A percentile compares a stretch with the other conserved stretches of the same genome.
Evolutionary conservation across 2,329 filamentous ascomycete genomes (phyloP).

Genomic region (Fusarium miscanthi): DNA sequence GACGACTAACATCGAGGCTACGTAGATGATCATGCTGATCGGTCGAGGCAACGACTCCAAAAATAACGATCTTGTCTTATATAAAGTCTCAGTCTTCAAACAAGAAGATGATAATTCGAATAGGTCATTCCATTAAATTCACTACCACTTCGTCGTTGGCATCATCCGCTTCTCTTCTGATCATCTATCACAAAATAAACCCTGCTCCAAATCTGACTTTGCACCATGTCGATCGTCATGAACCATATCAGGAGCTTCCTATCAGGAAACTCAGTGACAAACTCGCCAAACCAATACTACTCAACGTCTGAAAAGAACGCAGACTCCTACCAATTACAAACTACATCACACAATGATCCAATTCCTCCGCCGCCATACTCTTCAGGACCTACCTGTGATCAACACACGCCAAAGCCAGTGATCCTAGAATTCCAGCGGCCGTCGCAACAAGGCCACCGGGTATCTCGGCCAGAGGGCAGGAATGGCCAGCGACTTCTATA

Average conservation of each 20-base stretch:
- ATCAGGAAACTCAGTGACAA: neutral
- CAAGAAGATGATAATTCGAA: neutral
- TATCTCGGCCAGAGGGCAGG: neutral
- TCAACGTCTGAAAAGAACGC: neutral
- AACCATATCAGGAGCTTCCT: constrained; percentile 11
- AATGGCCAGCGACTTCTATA: constrained; percentile 11
- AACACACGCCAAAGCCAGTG: neutral
- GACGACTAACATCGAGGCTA: neutral
- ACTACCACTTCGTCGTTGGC: neutral
- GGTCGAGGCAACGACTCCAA: neutral
- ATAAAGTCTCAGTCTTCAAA: neutral
- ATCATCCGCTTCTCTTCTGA: neutral
- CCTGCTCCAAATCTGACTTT: neutral
- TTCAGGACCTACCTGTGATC: neutral
- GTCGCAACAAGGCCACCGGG: neutral
- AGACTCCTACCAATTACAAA: constrained; percentile 5
- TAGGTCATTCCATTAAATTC: neutral
- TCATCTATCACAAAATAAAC: neutral
- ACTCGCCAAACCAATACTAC: neutral
- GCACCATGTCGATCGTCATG: constrained; percentile 2
- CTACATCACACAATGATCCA: neutral
- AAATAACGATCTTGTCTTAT: neutral
- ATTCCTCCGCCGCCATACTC: constrained; percentile 10
- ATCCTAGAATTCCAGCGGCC: constrained; percentile 23
- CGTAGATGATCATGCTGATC: constrained; percentile 8